These are phyloP conservation scores for Hordeum vulgare DNA, from an alignment of 176 grass and related monocot genomes.

Conservation along the genomic window MorexV3_pseudomolecules_assembly NC_058524.1:131670284-131670783, in stretches of 20 bases:
- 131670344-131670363: constrained; percentile 70
- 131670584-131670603: neutral
- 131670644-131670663: neutral
- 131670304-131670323: constrained; percentile 67
- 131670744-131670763: neutral
- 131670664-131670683: neutral
- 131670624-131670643: neutral
- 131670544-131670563: neutral
- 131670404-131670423: constrained; percentile 89
- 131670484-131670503: constrained; percentile 69
- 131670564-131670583: neutral
- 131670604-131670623: constrained; percentile 1
- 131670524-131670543: constrained; percentile 5
- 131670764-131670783: neutral
- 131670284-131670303: constrained; percentile 84
- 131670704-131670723: neutral
- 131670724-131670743: neutral
- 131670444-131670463: constrained; percentile 83
- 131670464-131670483: constrained; percentile 76
- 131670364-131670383: constrained; percentile 77
- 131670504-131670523: constrained; percentile 42
- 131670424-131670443: constrained; percentile 78
- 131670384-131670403: constrained; percentile 79
- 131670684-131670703: neutral
- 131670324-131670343: constrained; percentile 59